Base-by-base conservation (phyloP, 371 early-diverging fungal species). In the Smittium culicis region DNA sequence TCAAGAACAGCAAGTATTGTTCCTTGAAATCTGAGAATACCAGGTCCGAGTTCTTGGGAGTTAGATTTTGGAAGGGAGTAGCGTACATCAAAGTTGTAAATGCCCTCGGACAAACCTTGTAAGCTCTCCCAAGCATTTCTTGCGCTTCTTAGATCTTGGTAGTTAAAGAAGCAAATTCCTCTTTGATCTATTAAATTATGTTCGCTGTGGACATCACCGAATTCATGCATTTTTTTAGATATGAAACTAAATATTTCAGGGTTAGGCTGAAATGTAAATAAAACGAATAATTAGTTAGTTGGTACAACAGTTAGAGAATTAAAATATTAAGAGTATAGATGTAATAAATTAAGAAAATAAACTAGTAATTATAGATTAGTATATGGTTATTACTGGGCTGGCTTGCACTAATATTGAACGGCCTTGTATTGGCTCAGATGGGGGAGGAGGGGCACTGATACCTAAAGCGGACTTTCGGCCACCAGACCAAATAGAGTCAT, bases 1-100 rank as follows among this genome's bases (percentile, higher is more conserved):
- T 63, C 34, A 5, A 63, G 33, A 5, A 63, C 63, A 63, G 33
- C 63, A n/a, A 63, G 33, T 5, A 63, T 63, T 32, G 63, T 30
- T 31, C 31, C 63, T n/a, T 63, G 63, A 33, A 31, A 33, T 24
- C 33, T 30, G 2, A 32, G n/a, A 30, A 35, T 31, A 1, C 63
- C 33, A 32, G 63, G 63, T 11, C 60, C 60, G 16, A 59, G 60
- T n/a, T 59, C 60, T 16, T 29, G 30, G 30, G 32, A 59, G 16
- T 59, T 32, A 16, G 60, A 59, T 32, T 32, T 27, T 29, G 60
- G 60, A 16, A 59, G 32, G 16, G 60, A 59, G 32, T 59, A 59
- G 16, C 30, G 28, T 5, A 59, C 60, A 16, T 27, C 32, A 16
- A 59, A 59, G 5, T 59, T 59, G 16, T 29, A 59, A 29, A 11